Evolutionary conservation across 192 early-diverging fungal genomes (phyloP).

Genomic region (Coemansia sp.): DNA sequence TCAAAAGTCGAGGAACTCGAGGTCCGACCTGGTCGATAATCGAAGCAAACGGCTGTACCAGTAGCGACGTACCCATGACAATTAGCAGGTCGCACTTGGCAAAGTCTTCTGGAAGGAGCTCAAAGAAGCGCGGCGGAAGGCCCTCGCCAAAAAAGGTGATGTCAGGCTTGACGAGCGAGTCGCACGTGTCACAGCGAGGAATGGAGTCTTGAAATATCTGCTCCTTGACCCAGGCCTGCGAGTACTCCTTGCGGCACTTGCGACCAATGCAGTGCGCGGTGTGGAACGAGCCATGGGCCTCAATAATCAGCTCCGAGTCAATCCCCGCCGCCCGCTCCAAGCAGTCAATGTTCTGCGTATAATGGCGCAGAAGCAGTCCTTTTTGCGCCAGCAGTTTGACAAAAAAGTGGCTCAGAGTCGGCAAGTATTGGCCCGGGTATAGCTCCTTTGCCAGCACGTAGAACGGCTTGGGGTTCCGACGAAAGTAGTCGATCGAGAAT

Average conservation of each 20-base stretch:
- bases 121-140: conserved; percentile 75
- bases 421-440: conserved; percentile 73
- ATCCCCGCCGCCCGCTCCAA: conserved; percentile 86
- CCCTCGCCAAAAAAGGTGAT: conserved; percentile 96
- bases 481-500: conserved; percentile 90
- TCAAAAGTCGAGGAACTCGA: conserved; percentile 78
- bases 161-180: conserved; percentile 80
- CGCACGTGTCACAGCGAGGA: conserved; percentile 68
- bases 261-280: conserved; percentile 67
- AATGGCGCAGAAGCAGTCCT: conserved; percentile 71
- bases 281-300: conserved; percentile 94
- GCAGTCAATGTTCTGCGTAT: conserved; percentile 97
- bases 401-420: conserved; percentile 87
- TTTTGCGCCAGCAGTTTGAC: conserved; percentile 71
- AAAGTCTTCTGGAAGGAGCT: conserved; percentile 64
- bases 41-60: conserved; percentile 86
- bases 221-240: conserved; percentile 51
- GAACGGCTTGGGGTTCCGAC: conserved; percentile 82
- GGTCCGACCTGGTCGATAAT: conserved; percentile 64
- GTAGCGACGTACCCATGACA: conserved; percentile 90
- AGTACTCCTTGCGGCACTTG: conserved; percentile 38
- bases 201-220: conserved; percentile 58
- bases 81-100: conserved; percentile 77
- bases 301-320: conserved; percentile 66
- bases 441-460: conserved; percentile 87